Evolutionary conservation across 768 basidiomycete species (phyloP).

Genomic region (Mycena crocata): DNA sequence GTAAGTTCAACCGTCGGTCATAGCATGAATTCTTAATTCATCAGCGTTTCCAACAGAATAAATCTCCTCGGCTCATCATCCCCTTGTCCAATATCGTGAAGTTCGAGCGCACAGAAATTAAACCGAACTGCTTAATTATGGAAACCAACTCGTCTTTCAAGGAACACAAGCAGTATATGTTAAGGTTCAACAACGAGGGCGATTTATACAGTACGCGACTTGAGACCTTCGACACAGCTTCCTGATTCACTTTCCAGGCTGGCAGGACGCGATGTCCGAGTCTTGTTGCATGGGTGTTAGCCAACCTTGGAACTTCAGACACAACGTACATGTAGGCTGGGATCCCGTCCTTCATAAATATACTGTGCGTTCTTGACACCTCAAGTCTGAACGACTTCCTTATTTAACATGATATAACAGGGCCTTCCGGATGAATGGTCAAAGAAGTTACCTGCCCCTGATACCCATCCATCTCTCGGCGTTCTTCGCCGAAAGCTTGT

Average conservation of each 20-base stretch:
- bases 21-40: background rate
- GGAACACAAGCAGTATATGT: background rate
- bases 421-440: background rate
- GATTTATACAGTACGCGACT: slow-evolving; percentile 17
- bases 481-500: slow-evolving; percentile 87
- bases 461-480: slow-evolving; percentile 80
- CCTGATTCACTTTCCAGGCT: background rate
- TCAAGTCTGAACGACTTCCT: background rate
- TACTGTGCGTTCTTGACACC: background rate
- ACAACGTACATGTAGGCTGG: slow-evolving; percentile 5
- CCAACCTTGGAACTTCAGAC: slow-evolving; percentile 1
- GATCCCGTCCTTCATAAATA: background rate
- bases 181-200: slow-evolving; percentile 6
- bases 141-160: too few species aligned
- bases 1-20: background rate
- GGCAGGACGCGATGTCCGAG: slow-evolving; percentile 21
- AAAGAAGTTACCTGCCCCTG: too few species aligned
- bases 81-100: background rate
- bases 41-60: background rate
- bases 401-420: background rate
- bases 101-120: slow-evolving; percentile 2
- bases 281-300: background rate
- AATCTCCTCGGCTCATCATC: slow-evolving; percentile 5
- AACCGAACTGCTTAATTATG: background rate
- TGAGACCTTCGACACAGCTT: background rate